These are phyloP conservation scores for Boeremia lycopersici DNA, from an alignment of 2,329 filamentous ascomycete genomes.

Conservation along the genomic window DNA sequence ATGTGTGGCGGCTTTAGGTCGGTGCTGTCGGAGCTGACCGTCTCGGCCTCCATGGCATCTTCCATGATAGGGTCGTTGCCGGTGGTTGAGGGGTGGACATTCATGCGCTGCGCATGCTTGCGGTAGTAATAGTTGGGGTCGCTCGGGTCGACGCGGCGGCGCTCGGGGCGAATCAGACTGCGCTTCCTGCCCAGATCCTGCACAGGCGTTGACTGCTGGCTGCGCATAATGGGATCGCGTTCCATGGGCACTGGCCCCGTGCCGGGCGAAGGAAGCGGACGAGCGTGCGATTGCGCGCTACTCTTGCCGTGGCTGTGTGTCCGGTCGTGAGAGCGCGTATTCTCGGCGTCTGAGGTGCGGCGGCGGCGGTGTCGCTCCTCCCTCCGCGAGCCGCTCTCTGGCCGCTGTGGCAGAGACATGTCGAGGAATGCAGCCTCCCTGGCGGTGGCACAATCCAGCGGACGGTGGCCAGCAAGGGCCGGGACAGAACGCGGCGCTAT, in stretches of 20 bases:
- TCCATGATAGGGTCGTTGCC: conserved; percentile 89
- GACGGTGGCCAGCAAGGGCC: conserved; percentile 15
- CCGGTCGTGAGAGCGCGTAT: conserved; percentile 56
- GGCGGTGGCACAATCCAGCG: conserved; percentile 3
- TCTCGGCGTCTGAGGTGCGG: conserved; percentile 72
- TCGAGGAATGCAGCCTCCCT: conserved; percentile 32
- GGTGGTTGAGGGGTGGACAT: conserved; percentile 85
- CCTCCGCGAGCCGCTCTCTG: conserved; percentile 61
- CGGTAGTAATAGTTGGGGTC: conserved; percentile 97
- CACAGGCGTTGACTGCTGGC: conserved; percentile 43
- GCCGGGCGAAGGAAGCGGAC: conserved; percentile 53
- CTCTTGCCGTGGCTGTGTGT: conserved; percentile 46
- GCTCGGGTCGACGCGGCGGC: conserved; percentile 80
- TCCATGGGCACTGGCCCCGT: conserved; percentile 50
- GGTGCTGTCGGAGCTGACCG: conserved; percentile 67
- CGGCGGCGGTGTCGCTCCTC: conserved; percentile 62
- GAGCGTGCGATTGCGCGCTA: conserved; percentile 49
- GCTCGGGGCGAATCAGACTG: conserved; percentile 87
- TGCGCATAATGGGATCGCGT: conserved; percentile 60
- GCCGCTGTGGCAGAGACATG: conserved; percentile 63
- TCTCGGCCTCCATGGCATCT: conserved; percentile 62
- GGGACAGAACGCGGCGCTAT: conserved; percentile 5
- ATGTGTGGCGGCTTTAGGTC: conserved; percentile 56
- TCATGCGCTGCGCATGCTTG: conserved; percentile 93
- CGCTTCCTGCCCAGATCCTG: conserved; percentile 72